phyloP scores from a whole-genome alignment of 768 basidiomycete species.

The Collybia mongolica region DNA sequence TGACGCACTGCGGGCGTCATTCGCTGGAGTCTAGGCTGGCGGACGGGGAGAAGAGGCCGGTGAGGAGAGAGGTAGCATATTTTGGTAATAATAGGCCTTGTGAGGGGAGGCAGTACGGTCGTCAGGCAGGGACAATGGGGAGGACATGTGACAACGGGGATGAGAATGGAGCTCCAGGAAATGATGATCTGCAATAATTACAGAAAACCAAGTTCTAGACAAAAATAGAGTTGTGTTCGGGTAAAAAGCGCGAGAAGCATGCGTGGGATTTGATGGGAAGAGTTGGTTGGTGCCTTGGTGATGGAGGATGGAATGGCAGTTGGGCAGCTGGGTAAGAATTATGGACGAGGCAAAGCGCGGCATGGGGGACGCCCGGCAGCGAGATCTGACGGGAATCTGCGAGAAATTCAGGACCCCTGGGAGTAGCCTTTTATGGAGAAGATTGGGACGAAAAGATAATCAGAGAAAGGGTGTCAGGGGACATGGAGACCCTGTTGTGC shows the following conservation, averaged over 20 bases:
- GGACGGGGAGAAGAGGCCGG: too few relatives aligned
- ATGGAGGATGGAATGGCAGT: background rate
- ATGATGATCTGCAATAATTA: too few relatives aligned
- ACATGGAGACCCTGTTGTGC: constrained; percentile 2
- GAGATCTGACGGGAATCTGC: constrained; percentile 26
- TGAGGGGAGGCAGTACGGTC: background rate
- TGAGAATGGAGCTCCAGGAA: background rate
- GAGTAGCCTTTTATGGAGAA: background rate
- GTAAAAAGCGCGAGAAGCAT: too few relatives aligned
- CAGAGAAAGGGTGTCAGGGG: constrained; percentile 8
- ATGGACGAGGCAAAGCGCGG: too few relatives aligned
- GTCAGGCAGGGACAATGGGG: background rate
- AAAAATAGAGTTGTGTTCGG: too few relatives aligned
- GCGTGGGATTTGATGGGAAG: too few relatives aligned
- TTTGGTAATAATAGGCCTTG: background rate
- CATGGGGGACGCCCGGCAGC: constrained; percentile 1
- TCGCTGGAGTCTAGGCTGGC: background rate
- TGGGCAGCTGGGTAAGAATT: background rate
- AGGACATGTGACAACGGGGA: background rate
- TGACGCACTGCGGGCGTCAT: background rate
- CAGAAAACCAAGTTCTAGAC: too few relatives aligned
- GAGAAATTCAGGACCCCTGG: constrained; percentile 22
- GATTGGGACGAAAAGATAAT: constrained; percentile 7
- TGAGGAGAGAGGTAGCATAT: too few relatives aligned
- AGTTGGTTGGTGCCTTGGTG: background rate